Evolutionary conservation across 2,329 filamentous ascomycete genomes (phyloP), one percentile per base, ranked within the genome.

Genomic region (Aspergillus arachidicola): DNA sequence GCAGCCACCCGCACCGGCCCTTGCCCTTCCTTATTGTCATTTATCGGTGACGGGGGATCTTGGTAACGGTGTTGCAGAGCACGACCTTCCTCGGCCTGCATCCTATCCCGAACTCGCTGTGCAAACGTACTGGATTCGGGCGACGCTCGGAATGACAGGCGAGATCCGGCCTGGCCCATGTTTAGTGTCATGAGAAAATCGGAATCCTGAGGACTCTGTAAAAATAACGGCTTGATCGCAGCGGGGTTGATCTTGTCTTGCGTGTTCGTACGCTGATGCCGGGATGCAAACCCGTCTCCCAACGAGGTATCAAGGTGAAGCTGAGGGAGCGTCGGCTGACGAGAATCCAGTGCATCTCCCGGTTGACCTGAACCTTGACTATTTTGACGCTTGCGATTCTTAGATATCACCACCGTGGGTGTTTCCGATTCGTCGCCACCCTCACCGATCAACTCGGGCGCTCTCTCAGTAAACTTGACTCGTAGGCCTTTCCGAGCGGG

Each of bases 361-460:
- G 48, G 23, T 26, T 60, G 50, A 32, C 28, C 62, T 16, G 60
- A 54, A 23, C 76, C 71, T 43, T 65, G 60, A 43, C 61, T 69
- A 12, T 67, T 67, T 30, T 65, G 62, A 32, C 64, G 69, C 59
- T 66, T 73, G 73, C 69, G 75, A 73, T 64, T 82, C 73, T 82
- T 84, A 6, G 87, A 89, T 60, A 97, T 89, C 73, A 95, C 91
- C 23, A 87, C 82, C 1, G 89, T 86, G 1, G 91, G 91, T 10
- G 85, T 81, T 59, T 91, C 88, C 60, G 91, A 90, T 76, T 97
- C 93, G 72, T 97, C 94, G 38, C 94, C 94, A 62, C 94, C 94
- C 77, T 94, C 90, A 54, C 94, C 94, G 72, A 98, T 97, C 65
- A 97, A 79, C 54, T 93, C 90, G 7, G 94, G 93, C 60, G 85